Evolutionary conservation across 2,329 filamentous ascomycete species (phyloP).

Genomic region (Hortaea werneckii): DNA sequence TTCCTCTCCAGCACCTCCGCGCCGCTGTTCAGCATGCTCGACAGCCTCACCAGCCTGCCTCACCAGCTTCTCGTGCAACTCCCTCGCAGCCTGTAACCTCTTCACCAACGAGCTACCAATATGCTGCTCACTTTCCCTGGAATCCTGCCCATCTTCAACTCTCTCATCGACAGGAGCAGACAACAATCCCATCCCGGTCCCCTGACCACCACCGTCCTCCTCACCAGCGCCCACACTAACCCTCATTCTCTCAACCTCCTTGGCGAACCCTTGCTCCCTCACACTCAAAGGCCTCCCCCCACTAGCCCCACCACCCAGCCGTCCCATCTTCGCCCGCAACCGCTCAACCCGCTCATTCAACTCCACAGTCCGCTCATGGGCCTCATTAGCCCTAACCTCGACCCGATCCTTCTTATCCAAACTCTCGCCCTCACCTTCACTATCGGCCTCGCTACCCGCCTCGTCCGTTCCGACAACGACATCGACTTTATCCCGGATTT

Average conservation of each 20-base stretch:
- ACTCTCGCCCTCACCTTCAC: constrained; percentile 32
- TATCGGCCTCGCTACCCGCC: constrained; percentile 38
- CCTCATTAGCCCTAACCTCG: constrained; percentile 47
- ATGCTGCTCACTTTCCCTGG: neutral
- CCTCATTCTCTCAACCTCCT: constrained; percentile 42
- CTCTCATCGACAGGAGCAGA: neutral
- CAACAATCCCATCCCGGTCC: neutral
- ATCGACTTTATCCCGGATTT: constrained; percentile 57
- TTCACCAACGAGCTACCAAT: constrained; percentile 2
- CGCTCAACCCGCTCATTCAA: constrained; percentile 51
- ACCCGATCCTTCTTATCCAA: constrained; percentile 37
- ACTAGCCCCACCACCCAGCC: constrained; percentile 30
- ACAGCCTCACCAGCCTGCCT: constrained; percentile 20
- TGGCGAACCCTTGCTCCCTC: constrained; percentile 50
- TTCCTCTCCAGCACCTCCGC: constrained; percentile 19
- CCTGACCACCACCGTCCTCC: neutral
- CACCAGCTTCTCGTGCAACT: constrained; percentile 13
- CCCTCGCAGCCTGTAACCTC: neutral
- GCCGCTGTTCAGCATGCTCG: constrained; percentile 20
- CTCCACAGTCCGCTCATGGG: constrained; percentile 46
- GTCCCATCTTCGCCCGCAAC: constrained; percentile 41
- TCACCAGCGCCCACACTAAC: constrained; percentile 13
- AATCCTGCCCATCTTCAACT: neutral
- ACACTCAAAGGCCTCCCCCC: constrained; percentile 45
- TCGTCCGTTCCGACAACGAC: constrained; percentile 49